Conservation (phyloP, 768 basidiomycete genomes). For the Tylopilus intermedius region DNA sequence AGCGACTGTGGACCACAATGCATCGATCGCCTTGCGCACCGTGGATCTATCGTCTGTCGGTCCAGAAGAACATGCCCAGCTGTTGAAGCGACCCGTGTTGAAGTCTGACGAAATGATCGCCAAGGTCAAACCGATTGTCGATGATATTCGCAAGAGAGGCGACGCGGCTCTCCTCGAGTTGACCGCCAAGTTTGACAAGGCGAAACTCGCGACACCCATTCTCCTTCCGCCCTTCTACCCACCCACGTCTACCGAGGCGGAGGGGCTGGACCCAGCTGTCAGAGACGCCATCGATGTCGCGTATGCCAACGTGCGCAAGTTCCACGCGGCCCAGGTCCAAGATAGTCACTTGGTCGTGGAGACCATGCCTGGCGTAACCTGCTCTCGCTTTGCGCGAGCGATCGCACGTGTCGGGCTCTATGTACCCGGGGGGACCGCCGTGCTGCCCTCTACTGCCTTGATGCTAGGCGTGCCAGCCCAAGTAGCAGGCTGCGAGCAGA, state of each 20-base stretch:
- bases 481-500: constrained; percentile 88
- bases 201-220: constrained; percentile 60
- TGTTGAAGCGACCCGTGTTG: constrained; percentile 87
- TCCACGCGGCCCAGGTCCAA: constrained; percentile 86
- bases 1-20: constrained; percentile 28
- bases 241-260: constrained; percentile 46
- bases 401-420: constrained; percentile 95
- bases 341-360: constrained; percentile 72
- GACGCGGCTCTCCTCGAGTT: constrained; percentile 83
- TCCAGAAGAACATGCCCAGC: constrained; percentile 50
- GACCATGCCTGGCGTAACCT: constrained; percentile 97
- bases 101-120: constrained; percentile 58
- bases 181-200: constrained; percentile 92
- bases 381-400: constrained; percentile 91
- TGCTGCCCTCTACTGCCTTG: constrained; percentile 92
- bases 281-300: constrained; percentile 83
- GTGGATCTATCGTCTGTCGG: constrained; percentile 50
- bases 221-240: constrained; percentile 71
- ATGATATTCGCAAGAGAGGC: constrained; percentile 76
- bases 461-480: constrained; percentile 98
- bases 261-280: constrained; percentile 53
- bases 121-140: constrained; percentile 92
- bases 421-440: constrained; percentile 94
- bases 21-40: constrained; percentile 73
- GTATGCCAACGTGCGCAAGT: constrained; percentile 85